Conservation (phyloP, 139 green algal species). For the Chlamydomonas sp. region DNA sequence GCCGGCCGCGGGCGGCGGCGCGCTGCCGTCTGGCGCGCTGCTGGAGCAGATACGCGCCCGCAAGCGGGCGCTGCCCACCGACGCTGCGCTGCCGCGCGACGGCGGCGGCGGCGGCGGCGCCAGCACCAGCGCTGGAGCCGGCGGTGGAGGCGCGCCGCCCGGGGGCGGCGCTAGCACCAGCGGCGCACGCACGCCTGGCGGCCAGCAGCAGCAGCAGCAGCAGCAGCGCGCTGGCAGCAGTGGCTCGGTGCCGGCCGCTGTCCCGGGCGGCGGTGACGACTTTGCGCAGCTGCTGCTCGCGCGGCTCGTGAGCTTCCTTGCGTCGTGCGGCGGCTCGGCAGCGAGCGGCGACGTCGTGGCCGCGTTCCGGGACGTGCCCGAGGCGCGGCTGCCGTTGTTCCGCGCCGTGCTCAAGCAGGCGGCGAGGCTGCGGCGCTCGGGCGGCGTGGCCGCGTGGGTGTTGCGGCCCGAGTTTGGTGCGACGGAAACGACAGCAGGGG, state of each 20-base stretch:
- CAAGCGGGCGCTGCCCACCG: constrained; percentile 13
- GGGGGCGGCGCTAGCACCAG: too few species aligned
- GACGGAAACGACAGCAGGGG: too few species aligned
- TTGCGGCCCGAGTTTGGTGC: constrained; percentile 53
- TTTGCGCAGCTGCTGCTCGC: background rate
- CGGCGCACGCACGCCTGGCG: too few species aligned
- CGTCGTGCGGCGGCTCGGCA: too few species aligned
- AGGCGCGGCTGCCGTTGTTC: constrained; percentile 54
- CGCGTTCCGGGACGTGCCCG: constrained; percentile 26
- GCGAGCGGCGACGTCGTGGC: too few species aligned
- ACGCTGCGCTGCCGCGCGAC: background rate
- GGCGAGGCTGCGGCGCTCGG: constrained; percentile 30
- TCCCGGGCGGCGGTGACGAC: too few species aligned
- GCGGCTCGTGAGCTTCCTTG: constrained; percentile 4
- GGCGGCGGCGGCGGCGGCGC: background rate
- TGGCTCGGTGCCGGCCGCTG: too few species aligned
- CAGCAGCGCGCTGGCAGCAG: too few species aligned
- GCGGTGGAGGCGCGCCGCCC: too few species aligned
- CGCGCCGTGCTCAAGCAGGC: constrained; percentile 64
- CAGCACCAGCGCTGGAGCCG: background rate
- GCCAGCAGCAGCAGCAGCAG: too few species aligned
- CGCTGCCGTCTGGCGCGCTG: constrained; percentile 7
- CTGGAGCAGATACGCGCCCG: constrained; percentile 19
- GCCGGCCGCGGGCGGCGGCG: background rate
- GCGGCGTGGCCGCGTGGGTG: constrained; percentile 48